Evolutionary conservation across 2,329 filamentous ascomycete genomes (phyloP).

Genomic region (Xylaria sp.): DNA sequence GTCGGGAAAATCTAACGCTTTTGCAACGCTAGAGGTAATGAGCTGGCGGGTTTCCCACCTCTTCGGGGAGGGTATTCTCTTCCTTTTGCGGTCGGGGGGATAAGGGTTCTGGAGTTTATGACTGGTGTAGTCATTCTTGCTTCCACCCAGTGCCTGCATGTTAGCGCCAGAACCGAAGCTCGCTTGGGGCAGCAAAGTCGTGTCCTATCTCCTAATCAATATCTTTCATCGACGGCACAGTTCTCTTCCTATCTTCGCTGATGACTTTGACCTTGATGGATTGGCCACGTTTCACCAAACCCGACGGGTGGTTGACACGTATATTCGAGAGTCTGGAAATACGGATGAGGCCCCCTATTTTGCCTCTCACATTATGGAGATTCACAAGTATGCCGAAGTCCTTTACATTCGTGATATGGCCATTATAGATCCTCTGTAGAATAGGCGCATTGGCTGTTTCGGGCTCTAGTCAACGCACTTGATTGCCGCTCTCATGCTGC

Average conservation of each 20-base stretch:
- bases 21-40: neutral
- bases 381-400: neutral
- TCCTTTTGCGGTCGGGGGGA: neutral
- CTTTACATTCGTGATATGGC: neutral
- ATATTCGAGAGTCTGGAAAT: neutral
- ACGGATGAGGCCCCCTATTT: neutral
- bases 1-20: neutral
- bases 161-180: neutral
- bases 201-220: constrained; percentile 5
- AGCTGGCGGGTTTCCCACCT: constrained; percentile 3
- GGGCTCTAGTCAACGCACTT: no score
- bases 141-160: neutral
- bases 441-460: no score
- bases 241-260: neutral
- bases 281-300: neutral
- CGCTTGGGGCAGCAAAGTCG: neutral
- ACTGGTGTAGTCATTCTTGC: no score
- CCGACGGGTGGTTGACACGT: neutral
- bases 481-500: no score
- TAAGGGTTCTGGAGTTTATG: no score
- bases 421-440: neutral
- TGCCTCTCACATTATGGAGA: neutral
- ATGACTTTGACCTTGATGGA: constrained; percentile 2
- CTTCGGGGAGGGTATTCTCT: constrained; percentile 3
- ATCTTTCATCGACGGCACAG: constrained; percentile 1